phyloP scores from a whole-genome alignment of 2,329 filamentous ascomycete genomes.

The Chaetomium strumarium region DNA sequence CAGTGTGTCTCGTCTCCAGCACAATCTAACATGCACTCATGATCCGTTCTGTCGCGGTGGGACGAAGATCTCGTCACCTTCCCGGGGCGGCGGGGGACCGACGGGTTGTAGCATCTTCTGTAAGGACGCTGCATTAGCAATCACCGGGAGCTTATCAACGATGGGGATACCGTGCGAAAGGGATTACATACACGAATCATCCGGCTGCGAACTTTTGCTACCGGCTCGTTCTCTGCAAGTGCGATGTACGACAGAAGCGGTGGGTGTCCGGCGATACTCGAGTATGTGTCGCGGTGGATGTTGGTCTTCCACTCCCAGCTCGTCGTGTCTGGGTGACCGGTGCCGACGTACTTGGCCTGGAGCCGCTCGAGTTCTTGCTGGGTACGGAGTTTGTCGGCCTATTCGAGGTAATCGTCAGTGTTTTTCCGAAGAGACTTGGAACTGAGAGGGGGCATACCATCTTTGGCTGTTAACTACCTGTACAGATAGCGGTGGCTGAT shows the following conservation, averaged over 20 bases:
- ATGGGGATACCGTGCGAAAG: background rate
- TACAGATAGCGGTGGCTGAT: background rate
- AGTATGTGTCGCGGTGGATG: slow-evolving; percentile 87
- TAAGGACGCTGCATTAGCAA: background rate
- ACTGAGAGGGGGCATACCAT: slow-evolving; percentile 17
- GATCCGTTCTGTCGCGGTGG: slow-evolving; percentile 9
- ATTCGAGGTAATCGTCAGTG: background rate
- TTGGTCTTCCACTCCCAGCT: slow-evolving; percentile 98
- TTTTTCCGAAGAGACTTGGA: background rate
- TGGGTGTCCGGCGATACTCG: slow-evolving; percentile 83
- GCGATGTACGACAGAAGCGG: slow-evolving; percentile 83
- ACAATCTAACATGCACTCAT: background rate
- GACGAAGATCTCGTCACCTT: slow-evolving; percentile 37
- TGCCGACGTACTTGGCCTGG: slow-evolving; percentile 92
- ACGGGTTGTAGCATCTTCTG: slow-evolving; percentile 64
- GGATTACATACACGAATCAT: slow-evolving; percentile 61
- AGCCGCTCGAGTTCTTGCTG: slow-evolving; percentile 97
- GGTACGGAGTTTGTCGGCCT: slow-evolving; percentile 96
- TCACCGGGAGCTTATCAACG: background rate
- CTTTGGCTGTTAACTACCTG: background rate
- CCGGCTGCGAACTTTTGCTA: slow-evolving; percentile 70
- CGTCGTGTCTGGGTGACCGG: slow-evolving; percentile 91
- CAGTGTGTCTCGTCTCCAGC: background rate
- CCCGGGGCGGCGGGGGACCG: slow-evolving; percentile 51
- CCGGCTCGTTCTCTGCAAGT: slow-evolving; percentile 79